Evolutionary conservation across 352 stramenopile species (phyloP).

Genomic region (Phytophthora boehmeriae): DNA sequence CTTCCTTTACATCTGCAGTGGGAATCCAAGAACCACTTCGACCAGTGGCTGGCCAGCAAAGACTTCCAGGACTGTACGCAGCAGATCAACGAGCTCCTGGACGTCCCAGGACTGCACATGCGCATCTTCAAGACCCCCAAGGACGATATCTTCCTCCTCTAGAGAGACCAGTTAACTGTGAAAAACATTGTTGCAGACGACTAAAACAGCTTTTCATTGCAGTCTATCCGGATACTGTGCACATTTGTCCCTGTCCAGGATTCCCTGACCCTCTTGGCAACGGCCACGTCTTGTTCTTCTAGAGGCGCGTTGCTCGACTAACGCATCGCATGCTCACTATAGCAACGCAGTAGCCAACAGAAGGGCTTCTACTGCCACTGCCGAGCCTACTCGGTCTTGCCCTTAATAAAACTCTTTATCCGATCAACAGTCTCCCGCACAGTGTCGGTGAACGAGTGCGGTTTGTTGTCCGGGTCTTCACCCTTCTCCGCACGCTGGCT

Average conservation of each 20-base stretch:
- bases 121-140: constrained; percentile 81
- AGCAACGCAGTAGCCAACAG: constrained; percentile 27
- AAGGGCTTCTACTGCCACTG: constrained; percentile 5
- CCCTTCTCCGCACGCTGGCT: constrained; percentile 67
- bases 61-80: constrained; percentile 81
- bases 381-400: constrained; percentile 43
- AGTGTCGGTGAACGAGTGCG: constrained; percentile 80
- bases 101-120: constrained; percentile 81
- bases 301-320: constrained; percentile 20
- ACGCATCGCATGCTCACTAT: constrained; percentile 9
- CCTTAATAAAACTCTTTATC: constrained; percentile 91
- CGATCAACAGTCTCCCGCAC: constrained; percentile 84
- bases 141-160: constrained; percentile 88
- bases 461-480: constrained; percentile 77
- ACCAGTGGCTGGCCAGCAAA: constrained; percentile 75
- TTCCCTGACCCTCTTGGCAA: constrained; percentile 8
- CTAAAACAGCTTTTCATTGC: background rate
- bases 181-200: background rate
- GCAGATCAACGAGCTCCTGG: constrained; percentile 87
- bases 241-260: background rate
- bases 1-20: constrained; percentile 55
- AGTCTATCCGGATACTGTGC: background rate
- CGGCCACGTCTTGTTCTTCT: constrained; percentile 11
- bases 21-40: constrained; percentile 81
- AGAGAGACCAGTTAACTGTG: no score